Base-by-base conservation (phyloP, 139 green algal species). In the Chlorella sp. region DNA sequence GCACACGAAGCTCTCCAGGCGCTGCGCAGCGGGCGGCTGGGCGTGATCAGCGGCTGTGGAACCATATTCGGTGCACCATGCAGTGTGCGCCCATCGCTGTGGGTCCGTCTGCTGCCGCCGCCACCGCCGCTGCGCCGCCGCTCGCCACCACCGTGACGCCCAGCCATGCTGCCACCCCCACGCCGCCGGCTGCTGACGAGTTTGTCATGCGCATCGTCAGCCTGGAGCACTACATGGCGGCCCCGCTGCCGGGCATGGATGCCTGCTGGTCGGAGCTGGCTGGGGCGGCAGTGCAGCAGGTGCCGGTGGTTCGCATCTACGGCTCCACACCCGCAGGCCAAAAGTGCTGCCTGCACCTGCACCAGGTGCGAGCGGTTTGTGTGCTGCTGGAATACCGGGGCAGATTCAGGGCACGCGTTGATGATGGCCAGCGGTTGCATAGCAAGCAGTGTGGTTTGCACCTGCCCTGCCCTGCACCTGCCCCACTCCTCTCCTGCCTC, bases 251-350 rank as follows among this genome's bases (percentile, higher is more conserved):
- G 2, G 94, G 92, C 23, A 17, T 98, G 55, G 96, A 99, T 74
- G 90, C 91, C 21, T 92, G 86, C 82, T 93, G 92, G 64, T 95
- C 92, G 0, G 80, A 85, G 28, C 80, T 96, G 28, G 89, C 94
- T 25, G 93, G 93, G 32, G 88, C 75, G 1, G 73, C 86, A 0
- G 74, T 97, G 15, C 85, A 93, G 25, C 83, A 91, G 26, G 97
- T 99, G 30, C 97, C 97, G 0, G 90, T 99, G 5, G 90, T 99
- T 28, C 90, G 96, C 17, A 92, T 99, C 15, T 99, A 97, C 89
- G 97, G 97, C 41, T 78, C 91, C 17, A 99, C 96, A 1, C 93
- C 96, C 0, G 87, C 80, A 0, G 96, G 97, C 0, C 97, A 99
- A 57, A 95, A 93, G 64, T 87, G 91, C 4, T 99, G 97, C 87